These are phyloP conservation scores for Rauvolfia tetraphylla DNA, from an alignment of 257 asterid species.

Conservation along the genomic window DNA sequence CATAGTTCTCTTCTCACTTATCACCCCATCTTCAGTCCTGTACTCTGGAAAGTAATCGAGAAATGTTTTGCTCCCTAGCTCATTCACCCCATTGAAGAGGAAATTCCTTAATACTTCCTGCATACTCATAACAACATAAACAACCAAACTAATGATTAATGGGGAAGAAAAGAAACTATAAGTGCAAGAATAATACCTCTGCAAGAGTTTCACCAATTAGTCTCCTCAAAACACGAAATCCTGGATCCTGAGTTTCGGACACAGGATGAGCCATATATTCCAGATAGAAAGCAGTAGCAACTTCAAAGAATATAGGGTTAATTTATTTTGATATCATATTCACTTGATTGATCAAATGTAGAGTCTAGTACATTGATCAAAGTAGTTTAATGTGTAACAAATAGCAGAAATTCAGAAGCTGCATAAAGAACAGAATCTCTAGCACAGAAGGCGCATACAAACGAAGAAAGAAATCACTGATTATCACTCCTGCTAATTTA, in stretches of 20 bases:
- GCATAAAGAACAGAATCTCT: not conserved
- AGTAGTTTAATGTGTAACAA: not conserved
- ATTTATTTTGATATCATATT: not conserved
- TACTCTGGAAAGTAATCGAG: slow-evolving; percentile 86
- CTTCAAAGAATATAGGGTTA: not conserved
- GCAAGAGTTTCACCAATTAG: slow-evolving; percentile 63
- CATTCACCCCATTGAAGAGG: slow-evolving; percentile 72
- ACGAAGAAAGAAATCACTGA: not conserved
- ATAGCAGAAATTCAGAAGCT: not conserved
- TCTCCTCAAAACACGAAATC: slow-evolving; percentile 60
- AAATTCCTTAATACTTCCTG: slow-evolving; percentile 58
- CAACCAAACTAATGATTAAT: not conserved
- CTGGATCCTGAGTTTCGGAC: slow-evolving; percentile 75
- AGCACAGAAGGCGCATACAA: not conserved
- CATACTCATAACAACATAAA: not conserved
- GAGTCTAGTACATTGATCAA: not conserved
- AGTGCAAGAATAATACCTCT: slow-evolving; percentile 46
- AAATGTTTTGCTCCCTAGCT: slow-evolving; percentile 62
- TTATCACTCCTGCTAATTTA: not conserved
- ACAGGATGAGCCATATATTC: slow-evolving; percentile 11
- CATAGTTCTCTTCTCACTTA: slow-evolving; percentile 75
- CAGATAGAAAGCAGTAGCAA: not conserved
- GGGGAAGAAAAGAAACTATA: not conserved
- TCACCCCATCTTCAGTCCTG: slow-evolving; percentile 53
- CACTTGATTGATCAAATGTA: not conserved